Base-by-base conservation (phyloP, 2,329 filamentous ascomycete genomes). In the Alternaria brassicicola region DNA sequence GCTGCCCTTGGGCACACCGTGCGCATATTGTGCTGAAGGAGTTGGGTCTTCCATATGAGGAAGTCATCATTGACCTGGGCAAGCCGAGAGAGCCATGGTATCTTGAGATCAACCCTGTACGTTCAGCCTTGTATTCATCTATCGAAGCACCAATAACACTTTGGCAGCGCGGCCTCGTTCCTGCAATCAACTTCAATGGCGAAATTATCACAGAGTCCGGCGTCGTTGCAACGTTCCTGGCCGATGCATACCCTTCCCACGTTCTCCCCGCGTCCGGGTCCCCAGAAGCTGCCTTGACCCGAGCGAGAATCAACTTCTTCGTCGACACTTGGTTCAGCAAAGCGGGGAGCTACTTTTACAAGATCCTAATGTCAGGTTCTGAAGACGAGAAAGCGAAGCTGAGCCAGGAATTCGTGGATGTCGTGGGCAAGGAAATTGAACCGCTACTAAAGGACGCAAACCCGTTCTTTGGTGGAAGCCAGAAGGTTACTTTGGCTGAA, bases 1-100 rank as follows among this genome's bases (percentile, higher is more conserved):
- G 65, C 48, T 93, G 89, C 74, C 89, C 89, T 21, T 92, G 85
- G 76, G 90, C 90, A 15, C 91, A 94, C 72, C 88, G 92, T 33
- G 89, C 86, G 1, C 88, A 93, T 67, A 91, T 92, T 58, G 84
- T 84, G 6, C 83, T 93, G 25, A 82, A 84, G 28, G 90, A 92
- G 71, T 83, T 90, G 12, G 82, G 82, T 10, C 71, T 93, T 28
- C 81, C 85, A 0, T 91, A 86, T 68, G 87, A 91, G 56, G 88
- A 92, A 65, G 87, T 90, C 59, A 85, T 87, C 56, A 90, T 96
- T 67, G 89, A 94, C 73, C 82, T 95, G 45, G 76, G 79, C 65
- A 84, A 78, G 9, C 91, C 91, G 0, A 86, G 91, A 9, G 87
- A 89, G 26, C 81, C 85, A 35, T 91, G 88, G 81, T 95, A 94